Conservation (phyloP, 2,329 filamentous ascomycete species). For the Malbranchea zuffiana region DNA sequence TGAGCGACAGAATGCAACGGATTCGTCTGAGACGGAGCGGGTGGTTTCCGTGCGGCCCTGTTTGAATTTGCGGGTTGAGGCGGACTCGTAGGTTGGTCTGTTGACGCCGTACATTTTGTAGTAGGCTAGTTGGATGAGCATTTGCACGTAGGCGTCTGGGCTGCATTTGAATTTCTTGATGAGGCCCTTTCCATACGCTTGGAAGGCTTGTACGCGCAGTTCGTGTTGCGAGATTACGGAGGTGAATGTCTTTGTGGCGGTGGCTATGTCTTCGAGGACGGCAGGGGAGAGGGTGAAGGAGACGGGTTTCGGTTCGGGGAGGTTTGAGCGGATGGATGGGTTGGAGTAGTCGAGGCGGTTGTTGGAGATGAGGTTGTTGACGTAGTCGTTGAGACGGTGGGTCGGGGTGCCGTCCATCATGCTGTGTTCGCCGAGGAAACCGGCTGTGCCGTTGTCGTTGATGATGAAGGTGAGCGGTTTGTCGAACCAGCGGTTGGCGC, state of each 20-base stretch:
- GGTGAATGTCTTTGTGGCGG: constrained; percentile 67
- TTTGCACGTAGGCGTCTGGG: constrained; percentile 93
- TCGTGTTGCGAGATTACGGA: constrained; percentile 78
- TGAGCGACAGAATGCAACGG: constrained; percentile 76
- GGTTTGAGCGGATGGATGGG: constrained; percentile 63
- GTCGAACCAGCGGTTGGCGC: constrained; percentile 92
- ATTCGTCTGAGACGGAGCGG: constrained; percentile 81
- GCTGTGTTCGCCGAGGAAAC: constrained; percentile 96
- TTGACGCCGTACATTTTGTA: constrained; percentile 99
- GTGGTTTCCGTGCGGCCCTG: constrained; percentile 94
- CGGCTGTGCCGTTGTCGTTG: constrained; percentile 94
- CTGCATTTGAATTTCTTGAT: constrained; percentile 99
- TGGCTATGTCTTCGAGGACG: constrained; percentile 65
- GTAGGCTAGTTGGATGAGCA: constrained; percentile 97
- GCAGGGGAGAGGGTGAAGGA: constrained; percentile 67
- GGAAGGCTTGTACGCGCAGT: constrained; percentile 86
- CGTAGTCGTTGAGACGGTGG: constrained; percentile 87
- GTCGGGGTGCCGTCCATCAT: constrained; percentile 99
- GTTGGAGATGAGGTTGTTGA: constrained; percentile 83
- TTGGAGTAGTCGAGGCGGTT: constrained; percentile 88
- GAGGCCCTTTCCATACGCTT: constrained; percentile 92
- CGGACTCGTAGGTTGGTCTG: constrained; percentile 94
- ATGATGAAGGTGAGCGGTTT: constrained; percentile 97
- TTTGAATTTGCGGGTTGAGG: constrained; percentile 88
- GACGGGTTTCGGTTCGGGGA: constrained; percentile 68